Conservation (phyloP, 257 asterid species). For the Sherardia arvensis region DNA sequence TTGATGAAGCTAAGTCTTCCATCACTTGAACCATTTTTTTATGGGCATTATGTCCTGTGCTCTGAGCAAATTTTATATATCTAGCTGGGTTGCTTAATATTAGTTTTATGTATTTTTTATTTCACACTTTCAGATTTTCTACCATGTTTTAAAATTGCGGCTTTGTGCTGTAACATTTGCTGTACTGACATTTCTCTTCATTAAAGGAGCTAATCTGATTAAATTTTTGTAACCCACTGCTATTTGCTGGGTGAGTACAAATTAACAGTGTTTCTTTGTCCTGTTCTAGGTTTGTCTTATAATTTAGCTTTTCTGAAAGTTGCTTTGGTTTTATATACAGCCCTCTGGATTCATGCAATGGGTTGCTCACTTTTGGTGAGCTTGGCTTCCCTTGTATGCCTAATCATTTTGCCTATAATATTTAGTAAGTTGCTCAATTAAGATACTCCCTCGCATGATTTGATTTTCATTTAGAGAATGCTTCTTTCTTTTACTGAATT, state of each 20-base stretch:
- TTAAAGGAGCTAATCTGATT: neutral
- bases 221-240: neutral
- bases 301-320: neutral
- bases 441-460: neutral
- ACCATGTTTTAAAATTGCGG: too few species aligned
- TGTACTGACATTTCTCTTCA: neutral
- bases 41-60: neutral
- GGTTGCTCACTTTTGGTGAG: conserved; percentile 96
- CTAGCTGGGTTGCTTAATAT: neutral
- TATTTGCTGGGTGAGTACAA: neutral
- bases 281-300: neutral
- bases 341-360: conserved; percentile 89
- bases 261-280: neutral
- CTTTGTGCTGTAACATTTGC: neutral
- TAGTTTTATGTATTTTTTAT: neutral
- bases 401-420: conserved; percentile 74
- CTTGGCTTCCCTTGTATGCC: conserved; percentile 96
- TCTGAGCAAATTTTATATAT: neutral
- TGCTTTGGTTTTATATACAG: conserved; percentile 28
- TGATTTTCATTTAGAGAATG: neutral
- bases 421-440: conserved; percentile 49
- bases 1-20: neutral
- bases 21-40: neutral
- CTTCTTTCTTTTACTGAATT: conserved; percentile 15
- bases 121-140: too few species aligned